Conservation (phyloP, 768 basidiomycete species). For the Russula emetica region DNA sequence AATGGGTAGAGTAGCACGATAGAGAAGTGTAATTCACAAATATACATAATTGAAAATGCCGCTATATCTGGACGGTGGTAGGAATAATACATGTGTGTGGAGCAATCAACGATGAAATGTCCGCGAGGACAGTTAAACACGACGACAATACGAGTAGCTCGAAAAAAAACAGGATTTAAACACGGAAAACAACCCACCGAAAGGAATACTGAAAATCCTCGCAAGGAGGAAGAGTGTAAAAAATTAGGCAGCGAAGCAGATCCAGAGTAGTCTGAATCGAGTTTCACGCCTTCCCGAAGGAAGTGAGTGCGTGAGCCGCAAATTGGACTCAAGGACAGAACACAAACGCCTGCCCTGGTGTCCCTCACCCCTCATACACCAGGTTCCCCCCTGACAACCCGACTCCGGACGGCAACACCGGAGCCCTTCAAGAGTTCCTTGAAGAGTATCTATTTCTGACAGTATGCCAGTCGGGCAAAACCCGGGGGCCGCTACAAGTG, state of each 20-base stretch:
- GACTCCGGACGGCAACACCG: neutral
- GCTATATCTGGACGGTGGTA: neutral
- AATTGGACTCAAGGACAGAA: conserved; percentile 62
- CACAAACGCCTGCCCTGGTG: conserved; percentile 16
- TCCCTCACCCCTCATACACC: conserved; percentile 28
- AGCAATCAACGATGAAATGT: neutral
- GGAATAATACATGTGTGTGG: neutral
- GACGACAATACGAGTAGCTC: neutral
- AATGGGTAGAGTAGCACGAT: neutral
- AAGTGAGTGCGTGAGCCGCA: conserved; percentile 45
- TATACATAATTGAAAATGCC: neutral
- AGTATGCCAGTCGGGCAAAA: neutral
- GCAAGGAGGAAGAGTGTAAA: conserved; percentile 33
- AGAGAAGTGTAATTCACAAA: neutral
- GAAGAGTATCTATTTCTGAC: neutral
- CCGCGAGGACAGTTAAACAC: neutral
- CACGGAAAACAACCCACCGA: neutral
- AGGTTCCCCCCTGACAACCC: conserved; percentile 13
- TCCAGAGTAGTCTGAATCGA: conserved; percentile 72
- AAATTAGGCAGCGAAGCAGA: conserved; percentile 44
- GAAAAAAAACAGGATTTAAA: neutral
- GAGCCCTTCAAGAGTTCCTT: neutral
- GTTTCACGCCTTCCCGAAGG: conserved; percentile 38
- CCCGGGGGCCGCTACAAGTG: neutral
- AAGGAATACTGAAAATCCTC: conserved; percentile 22